These are phyloP conservation scores for Penicillium crystallinum DNA, from an alignment of 495 filamentous ascomycete species.

Conservation along the genomic window DNA sequence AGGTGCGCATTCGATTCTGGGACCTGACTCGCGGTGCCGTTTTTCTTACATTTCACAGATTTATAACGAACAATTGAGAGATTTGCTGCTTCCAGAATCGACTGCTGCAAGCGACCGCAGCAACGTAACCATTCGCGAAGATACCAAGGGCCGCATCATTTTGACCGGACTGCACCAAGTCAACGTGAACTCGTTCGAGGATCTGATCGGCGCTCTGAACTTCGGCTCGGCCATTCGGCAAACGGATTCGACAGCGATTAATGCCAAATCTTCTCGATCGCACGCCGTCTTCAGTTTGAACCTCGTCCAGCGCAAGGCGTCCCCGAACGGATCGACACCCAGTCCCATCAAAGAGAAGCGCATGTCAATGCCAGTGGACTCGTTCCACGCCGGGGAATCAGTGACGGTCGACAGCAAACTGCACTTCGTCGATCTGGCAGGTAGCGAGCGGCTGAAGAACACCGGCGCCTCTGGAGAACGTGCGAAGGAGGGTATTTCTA, in stretches of 20 bases:
- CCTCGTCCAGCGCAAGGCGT: slow-evolving; percentile 77
- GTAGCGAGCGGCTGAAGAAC: slow-evolving; percentile 96
- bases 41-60: slow-evolving; percentile 49
- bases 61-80: slow-evolving; percentile 93
- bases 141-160: slow-evolving; percentile 91
- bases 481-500: slow-evolving; percentile 95
- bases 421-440: slow-evolving; percentile 97
- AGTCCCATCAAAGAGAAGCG: slow-evolving; percentile 68
- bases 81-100: slow-evolving; percentile 79
- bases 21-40: background rate
- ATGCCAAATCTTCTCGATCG: slow-evolving; percentile 96
- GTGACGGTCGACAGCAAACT: slow-evolving; percentile 96
- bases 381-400: slow-evolving; percentile 58
- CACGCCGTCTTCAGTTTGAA: slow-evolving; percentile 98
- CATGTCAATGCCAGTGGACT: slow-evolving; percentile 82
- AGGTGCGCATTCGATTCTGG: slow-evolving; percentile 45
- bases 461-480: slow-evolving; percentile 93
- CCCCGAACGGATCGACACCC: slow-evolving; percentile 41
- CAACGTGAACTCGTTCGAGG: slow-evolving; percentile 85
- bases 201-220: slow-evolving; percentile 81
- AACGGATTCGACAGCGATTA: slow-evolving; percentile 98
- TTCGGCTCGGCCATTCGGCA: slow-evolving; percentile 93
- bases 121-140: slow-evolving; percentile 81
- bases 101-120: slow-evolving; percentile 63
- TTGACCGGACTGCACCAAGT: slow-evolving; percentile 86